Conservation (phyloP, 2,329 filamentous ascomycete genomes). For the Fusarium devonianum region DNA sequence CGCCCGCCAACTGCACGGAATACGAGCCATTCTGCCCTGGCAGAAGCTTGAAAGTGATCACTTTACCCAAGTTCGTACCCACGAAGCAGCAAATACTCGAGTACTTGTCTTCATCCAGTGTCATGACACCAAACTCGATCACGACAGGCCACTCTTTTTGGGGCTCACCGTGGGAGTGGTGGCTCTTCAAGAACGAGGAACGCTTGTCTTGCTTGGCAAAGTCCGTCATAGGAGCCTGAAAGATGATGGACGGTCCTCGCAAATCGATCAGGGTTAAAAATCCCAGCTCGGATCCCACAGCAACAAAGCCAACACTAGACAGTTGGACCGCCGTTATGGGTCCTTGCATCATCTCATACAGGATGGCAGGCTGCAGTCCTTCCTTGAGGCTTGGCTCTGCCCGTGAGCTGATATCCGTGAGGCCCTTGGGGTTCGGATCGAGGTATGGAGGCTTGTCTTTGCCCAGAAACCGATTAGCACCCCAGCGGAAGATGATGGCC, state of each 20-base stretch:
- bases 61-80: constrained; percentile 82
- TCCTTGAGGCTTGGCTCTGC: constrained; percentile 78
- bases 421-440: constrained; percentile 69
- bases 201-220: constrained; percentile 80
- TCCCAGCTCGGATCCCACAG: constrained; percentile 83
- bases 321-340: constrained; percentile 80
- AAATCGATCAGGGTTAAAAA: constrained; percentile 84
- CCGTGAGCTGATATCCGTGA: constrained; percentile 77
- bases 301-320: constrained; percentile 93
- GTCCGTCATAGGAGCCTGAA: constrained; percentile 74
- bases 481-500: constrained; percentile 86
- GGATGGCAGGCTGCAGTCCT: constrained; percentile 78
- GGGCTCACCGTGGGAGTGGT: constrained; percentile 47
- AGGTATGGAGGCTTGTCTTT: constrained; percentile 60
- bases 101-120: constrained; percentile 90
- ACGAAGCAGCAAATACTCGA: constrained; percentile 94
- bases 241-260: constrained; percentile 85
- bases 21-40: constrained; percentile 75
- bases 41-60: constrained; percentile 89
- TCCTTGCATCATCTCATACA: constrained; percentile 86
- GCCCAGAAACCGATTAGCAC: constrained; percentile 76
- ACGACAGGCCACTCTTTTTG: constrained; percentile 76
- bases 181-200: constrained; percentile 69
- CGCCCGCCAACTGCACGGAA: constrained; percentile 73
- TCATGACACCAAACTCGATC: constrained; percentile 93